Conservation (phyloP, 78 protist genomes). For the Dictyostelium brefeldianum region DNA sequence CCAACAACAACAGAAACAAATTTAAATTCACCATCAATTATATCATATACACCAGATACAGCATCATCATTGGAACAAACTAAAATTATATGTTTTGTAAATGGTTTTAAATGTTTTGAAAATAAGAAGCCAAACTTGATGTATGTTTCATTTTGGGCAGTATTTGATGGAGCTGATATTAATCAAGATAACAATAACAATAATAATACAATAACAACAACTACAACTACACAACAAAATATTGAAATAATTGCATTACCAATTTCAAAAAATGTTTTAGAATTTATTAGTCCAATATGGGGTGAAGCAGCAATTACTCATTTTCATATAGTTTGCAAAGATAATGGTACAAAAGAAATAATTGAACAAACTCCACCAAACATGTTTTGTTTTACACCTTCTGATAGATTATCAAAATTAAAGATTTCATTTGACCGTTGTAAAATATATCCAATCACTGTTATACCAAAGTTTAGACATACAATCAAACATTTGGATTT, state of each 20-base stretch:
- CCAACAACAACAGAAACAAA: neutral
- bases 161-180: slow-evolving; percentile 39
- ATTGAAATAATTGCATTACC: slow-evolving; percentile 67
- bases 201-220: too few species aligned
- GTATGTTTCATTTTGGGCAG: slow-evolving; percentile 78
- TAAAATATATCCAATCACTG: slow-evolving; percentile 41
- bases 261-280: slow-evolving; percentile 49
- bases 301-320: slow-evolving; percentile 68
- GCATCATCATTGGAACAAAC: slow-evolving; percentile 74
- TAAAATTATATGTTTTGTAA: slow-evolving; percentile 55
- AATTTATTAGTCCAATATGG: slow-evolving; percentile 46
- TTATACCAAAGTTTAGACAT: slow-evolving; percentile 74
- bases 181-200: neutral
- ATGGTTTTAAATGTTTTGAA: slow-evolving; percentile 68
- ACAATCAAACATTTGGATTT: slow-evolving; percentile 59
- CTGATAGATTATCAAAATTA: slow-evolving; percentile 63
- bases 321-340: slow-evolving; percentile 66
- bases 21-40: slow-evolving; percentile 30
- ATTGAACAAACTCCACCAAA: slow-evolving; percentile 42
- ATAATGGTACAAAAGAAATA: slow-evolving; percentile 46
- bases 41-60: slow-evolving; percentile 74
- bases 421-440: slow-evolving; percentile 75
- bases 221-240: neutral
- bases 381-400: slow-evolving; percentile 65
- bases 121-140: slow-evolving; percentile 9